Evolutionary conservation across 306 rosid species (phyloP).

Genomic region (Citrullus colocynthis): DNA sequence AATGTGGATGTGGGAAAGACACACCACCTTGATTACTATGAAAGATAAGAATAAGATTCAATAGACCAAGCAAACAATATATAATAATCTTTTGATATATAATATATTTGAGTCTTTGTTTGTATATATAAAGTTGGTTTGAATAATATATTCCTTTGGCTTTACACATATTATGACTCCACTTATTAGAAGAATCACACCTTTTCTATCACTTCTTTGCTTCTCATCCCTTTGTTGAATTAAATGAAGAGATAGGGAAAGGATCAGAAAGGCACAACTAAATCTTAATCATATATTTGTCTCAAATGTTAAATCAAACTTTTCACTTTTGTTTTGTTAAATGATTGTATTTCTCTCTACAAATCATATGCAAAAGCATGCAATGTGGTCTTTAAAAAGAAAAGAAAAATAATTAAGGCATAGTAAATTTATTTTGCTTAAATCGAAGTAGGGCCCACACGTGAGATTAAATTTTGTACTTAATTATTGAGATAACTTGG

Average conservation of each 20-base stretch:
- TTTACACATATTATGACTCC: neutral
- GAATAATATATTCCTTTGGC: neutral
- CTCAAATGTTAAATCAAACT: slow-evolving; percentile 1
- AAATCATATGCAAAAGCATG: neutral
- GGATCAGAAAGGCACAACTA: neutral
- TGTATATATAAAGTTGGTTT: neutral
- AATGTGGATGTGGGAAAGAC: slow-evolving; percentile 4
- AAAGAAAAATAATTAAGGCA: neutral
- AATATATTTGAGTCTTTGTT: neutral
- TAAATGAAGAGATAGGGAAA: neutral
- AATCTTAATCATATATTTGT: neutral
- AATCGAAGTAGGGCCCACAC: neutral
- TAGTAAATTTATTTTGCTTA: neutral
- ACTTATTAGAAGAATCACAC: neutral
- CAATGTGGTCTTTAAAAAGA: neutral
- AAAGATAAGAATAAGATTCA: slow-evolving; percentile 23
- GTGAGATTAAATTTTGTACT: neutral
- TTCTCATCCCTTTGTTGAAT: neutral
- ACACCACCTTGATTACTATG: slow-evolving; percentile 16
- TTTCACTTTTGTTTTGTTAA: neutral
- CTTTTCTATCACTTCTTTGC: neutral
- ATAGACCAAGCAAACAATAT: slow-evolving; percentile 24
- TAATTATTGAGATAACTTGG: neutral
- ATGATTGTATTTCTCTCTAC: neutral
- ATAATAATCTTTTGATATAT: neutral